These are phyloP conservation scores for Lentinula boryana DNA, from an alignment of 768 basidiomycete genomes.

Conservation along the genomic window DNA sequence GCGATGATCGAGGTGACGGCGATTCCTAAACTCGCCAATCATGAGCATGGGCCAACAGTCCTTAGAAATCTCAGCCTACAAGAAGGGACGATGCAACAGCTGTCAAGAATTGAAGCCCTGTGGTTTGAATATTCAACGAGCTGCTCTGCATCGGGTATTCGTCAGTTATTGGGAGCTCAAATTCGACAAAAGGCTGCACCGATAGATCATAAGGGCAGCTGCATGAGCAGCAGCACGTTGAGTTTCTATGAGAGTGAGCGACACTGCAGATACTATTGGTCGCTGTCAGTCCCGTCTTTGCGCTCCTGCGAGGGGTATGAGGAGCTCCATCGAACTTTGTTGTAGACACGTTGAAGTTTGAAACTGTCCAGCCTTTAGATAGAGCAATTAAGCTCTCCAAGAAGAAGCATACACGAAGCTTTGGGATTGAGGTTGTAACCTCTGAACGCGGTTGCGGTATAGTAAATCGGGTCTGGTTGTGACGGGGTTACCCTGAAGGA, in stretches of 20 bases:
- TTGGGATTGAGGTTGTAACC: background rate
- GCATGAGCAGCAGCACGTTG: slow-evolving; percentile 3
- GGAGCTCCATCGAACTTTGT: background rate
- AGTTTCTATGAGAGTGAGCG: background rate
- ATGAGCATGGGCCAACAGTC: background rate
- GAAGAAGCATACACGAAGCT: background rate
- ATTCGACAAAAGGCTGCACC: background rate
- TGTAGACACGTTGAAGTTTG: slow-evolving; percentile 2
- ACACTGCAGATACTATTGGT: background rate
- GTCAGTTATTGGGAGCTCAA: background rate
- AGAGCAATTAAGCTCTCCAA: background rate
- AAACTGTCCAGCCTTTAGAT: background rate
- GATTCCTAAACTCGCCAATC: background rate
- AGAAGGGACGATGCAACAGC: background rate
- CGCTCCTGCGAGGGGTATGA: background rate
- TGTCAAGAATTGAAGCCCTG: background rate
- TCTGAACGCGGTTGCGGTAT: background rate
- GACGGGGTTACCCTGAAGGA: slow-evolving; percentile 3
- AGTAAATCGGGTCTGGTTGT: slow-evolving; percentile 4
- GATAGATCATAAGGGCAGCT: background rate
- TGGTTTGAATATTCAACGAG: background rate
- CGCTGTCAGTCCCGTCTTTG: background rate
- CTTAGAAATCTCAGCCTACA: background rate
- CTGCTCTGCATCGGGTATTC: background rate
- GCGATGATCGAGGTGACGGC: background rate